Evolutionary conservation across 1,139 yeast genomes (phyloP).

Genomic region (Yamadazyma pseudoaaseri): DNA sequence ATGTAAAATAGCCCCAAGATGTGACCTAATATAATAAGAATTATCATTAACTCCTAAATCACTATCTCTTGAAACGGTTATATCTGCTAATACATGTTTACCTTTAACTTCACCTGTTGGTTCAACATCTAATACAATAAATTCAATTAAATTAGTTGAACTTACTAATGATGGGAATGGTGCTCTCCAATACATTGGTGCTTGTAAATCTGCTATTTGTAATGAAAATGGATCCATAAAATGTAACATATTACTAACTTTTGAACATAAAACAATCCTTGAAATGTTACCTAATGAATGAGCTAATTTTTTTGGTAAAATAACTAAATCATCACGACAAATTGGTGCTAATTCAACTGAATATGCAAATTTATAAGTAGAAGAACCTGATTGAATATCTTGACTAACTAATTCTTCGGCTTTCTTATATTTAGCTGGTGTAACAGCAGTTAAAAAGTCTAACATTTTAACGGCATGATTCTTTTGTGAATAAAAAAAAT

Average conservation of each 20-base stretch:
- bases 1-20: constrained; percentile 88
- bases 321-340: constrained; percentile 94
- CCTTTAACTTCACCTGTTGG: constrained; percentile 86
- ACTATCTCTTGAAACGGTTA: constrained; percentile 80
- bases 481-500: constrained; percentile 84
- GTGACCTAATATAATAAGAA: constrained; percentile 80
- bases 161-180: constrained; percentile 81
- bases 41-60: constrained; percentile 86
- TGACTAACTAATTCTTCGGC: constrained; percentile 90
- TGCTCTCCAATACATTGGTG: constrained; percentile 82
- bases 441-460: constrained; percentile 83
- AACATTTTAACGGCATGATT: constrained; percentile 93
- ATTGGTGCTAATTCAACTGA: constrained; percentile 97
- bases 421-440: constrained; percentile 81
- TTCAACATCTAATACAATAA: constrained; percentile 88
- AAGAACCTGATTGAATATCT: constrained; percentile 89
- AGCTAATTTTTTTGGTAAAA: constrained; percentile 83
- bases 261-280: constrained; percentile 81
- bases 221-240: constrained; percentile 82
- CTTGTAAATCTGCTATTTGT: constrained; percentile 74
- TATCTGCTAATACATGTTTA: constrained; percentile 82
- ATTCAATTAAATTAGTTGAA: constrained; percentile 77
- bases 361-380: constrained; percentile 85
- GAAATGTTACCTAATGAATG: constrained; percentile 80
- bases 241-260: constrained; percentile 77